Evolutionary conservation across 345 rosid species (phyloP).

Genomic region (Rhodamnia argentea): DNA sequence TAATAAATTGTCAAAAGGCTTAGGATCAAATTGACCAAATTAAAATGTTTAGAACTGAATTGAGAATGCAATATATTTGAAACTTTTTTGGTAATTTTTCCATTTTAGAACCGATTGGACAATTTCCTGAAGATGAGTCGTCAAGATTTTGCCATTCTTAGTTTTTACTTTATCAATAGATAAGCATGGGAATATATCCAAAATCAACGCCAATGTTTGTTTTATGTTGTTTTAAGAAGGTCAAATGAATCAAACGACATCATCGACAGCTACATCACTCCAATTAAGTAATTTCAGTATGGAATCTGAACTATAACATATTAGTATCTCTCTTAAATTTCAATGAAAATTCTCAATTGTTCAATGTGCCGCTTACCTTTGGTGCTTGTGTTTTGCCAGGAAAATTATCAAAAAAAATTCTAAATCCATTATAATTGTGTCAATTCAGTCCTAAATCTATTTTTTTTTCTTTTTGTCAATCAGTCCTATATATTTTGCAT

Average conservation of each 20-base stretch:
- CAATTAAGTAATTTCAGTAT: not conserved
- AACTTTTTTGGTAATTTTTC: too few species aligned
- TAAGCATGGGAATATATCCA: not conserved
- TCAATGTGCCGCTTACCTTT: not conserved
- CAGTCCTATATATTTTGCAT: too few species aligned
- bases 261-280: not conserved
- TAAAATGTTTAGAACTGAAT: not conserved
- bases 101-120: rapidly evolving
- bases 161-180: not conserved
- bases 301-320: not conserved
- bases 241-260: not conserved
- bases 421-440: too few species aligned
- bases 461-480: too few species aligned
- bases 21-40: too few species aligned
- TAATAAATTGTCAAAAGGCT: too few species aligned
- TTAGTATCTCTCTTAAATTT: not conserved
- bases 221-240: not conserved
- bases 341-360: not conserved
- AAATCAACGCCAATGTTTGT: not conserved
- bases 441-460: too few species aligned
- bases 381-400: not conserved
- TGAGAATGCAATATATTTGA: rapidly evolving
- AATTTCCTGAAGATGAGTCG: not conserved
- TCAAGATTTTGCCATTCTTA: not conserved
- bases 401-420: too few species aligned